phyloP scores from a whole-genome alignment of 345 rosid species.

The Eutrema japonicum region DNA sequence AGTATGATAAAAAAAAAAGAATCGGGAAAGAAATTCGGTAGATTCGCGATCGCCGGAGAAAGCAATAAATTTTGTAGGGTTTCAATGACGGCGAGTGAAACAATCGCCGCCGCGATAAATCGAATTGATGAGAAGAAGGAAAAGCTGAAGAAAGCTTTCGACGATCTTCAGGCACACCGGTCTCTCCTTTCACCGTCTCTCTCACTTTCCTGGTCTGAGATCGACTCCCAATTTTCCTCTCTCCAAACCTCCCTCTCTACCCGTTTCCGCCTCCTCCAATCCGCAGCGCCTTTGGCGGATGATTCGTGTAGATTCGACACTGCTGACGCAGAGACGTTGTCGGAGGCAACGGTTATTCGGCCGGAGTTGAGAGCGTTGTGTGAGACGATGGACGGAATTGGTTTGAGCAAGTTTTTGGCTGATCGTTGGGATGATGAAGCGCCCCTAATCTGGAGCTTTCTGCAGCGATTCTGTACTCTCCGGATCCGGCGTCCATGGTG shows the following conservation, averaged over 20 bases:
- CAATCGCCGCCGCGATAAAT: constrained; percentile 60
- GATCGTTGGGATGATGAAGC: constrained; percentile 48
- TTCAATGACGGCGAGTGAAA: constrained; percentile 45
- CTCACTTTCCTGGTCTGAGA: constrained; percentile 66
- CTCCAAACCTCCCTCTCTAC: constrained; percentile 47
- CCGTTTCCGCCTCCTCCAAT: constrained; percentile 59
- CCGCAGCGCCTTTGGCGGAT: constrained; percentile 22
- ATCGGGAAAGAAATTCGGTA: neutral
- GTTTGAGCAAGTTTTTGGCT: constrained; percentile 54
- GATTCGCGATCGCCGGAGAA: constrained; percentile 16
- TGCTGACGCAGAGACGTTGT: neutral
- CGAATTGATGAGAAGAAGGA: constrained; percentile 59
- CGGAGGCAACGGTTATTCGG: constrained; percentile 33
- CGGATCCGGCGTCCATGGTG: constrained; percentile 60
- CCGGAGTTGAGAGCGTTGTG: constrained; percentile 57
- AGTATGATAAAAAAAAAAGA: too few species aligned
- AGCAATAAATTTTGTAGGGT: neutral
- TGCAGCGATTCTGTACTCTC: constrained; percentile 46
- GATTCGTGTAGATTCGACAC: constrained; percentile 2
- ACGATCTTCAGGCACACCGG: constrained; percentile 61
- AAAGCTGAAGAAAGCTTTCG: constrained; percentile 62
- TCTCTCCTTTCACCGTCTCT: constrained; percentile 54
- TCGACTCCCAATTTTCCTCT: constrained; percentile 70
- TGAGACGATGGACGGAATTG: constrained; percentile 65
- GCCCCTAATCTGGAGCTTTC: constrained; percentile 50